A percentile compares a stretch with the other conserved stretches of the same genome.
Conservation (phyloP, 192 early-diverging fungal genomes). For the Irineochytrium annulatum region DNA sequence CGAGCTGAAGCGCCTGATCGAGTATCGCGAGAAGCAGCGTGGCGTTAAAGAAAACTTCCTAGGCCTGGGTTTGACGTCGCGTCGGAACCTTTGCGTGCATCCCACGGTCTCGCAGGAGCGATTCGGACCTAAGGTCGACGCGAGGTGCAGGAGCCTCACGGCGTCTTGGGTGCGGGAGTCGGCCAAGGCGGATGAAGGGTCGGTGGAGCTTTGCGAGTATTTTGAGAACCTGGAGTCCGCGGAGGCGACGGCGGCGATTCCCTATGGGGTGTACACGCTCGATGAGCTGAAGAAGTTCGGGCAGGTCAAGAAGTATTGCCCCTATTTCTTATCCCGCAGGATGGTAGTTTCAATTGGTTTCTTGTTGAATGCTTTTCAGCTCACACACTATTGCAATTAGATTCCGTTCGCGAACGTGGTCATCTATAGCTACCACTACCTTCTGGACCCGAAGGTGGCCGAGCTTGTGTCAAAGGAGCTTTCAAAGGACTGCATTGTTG, state of each 20-base stretch:
- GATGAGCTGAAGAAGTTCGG: conserved; percentile 89
- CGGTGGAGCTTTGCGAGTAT: conserved; percentile 68
- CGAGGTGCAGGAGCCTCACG: conserved; percentile 86
- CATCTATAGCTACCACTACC: conserved; percentile 98
- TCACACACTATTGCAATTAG: conserved; percentile 27
- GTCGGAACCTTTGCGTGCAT: conserved; percentile 94
- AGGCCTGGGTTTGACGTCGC: conserved; percentile 86
- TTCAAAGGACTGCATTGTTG: conserved; percentile 91
- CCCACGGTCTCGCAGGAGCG: conserved; percentile 75
- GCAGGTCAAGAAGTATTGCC: conserved; percentile 72
- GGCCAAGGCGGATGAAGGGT: conserved; percentile 35
- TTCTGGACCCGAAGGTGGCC: conserved; percentile 99
- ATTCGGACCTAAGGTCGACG: conserved; percentile 81
- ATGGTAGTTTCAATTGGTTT: conserved; percentile 46
- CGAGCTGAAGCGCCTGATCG: conserved; percentile 89
- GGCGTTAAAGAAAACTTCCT: conserved; percentile 76
- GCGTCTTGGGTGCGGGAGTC: conserved; percentile 88
- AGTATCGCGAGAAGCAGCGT: conserved; percentile 67
- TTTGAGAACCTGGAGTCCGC: conserved; percentile 74
- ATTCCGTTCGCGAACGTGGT: conserved; percentile 90
- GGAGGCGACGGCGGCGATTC: conserved; percentile 60
- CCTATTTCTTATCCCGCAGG: conserved; percentile 88
- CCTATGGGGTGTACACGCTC: conserved; percentile 91
- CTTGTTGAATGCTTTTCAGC: conserved; percentile 9
- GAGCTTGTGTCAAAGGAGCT: conserved; percentile 94